These are phyloP conservation scores for Podaxis rugospora DNA, from an alignment of 768 basidiomycete genomes.

Conservation along the genomic window DNA sequence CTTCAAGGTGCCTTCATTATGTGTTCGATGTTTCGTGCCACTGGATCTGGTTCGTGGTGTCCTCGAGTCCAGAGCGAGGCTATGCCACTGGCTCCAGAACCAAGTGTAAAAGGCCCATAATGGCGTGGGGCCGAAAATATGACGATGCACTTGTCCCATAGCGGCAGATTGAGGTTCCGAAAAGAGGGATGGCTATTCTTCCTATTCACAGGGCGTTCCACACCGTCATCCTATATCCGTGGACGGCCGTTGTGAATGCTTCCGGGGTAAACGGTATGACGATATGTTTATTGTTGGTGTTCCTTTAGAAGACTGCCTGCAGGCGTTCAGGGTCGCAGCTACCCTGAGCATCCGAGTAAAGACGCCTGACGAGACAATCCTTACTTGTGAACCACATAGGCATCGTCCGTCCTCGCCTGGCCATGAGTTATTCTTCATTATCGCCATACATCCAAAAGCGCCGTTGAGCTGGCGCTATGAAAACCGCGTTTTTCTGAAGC, in stretches of 20 bases:
- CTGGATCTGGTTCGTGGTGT: neutral
- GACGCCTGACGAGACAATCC: too few relatives aligned
- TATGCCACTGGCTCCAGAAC: neutral
- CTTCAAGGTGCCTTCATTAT: neutral
- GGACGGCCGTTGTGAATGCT: neutral
- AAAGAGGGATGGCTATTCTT: neutral
- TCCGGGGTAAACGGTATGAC: constrained; percentile 4
- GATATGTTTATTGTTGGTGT: neutral
- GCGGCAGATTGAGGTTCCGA: neutral
- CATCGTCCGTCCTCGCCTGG: too few relatives aligned
- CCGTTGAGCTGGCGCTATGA: too few relatives aligned
- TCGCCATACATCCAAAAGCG: too few relatives aligned
- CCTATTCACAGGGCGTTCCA: neutral
- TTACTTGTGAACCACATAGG: too few relatives aligned
- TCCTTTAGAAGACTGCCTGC: neutral
- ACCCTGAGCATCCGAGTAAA: neutral
- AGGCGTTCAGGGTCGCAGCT: neutral
- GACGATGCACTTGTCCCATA: neutral
- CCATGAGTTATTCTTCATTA: too few relatives aligned
- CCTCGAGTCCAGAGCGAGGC: neutral
- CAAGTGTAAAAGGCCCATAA: neutral
- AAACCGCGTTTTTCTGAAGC: too few relatives aligned
- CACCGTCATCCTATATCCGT: neutral
- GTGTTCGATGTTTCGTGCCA: too few relatives aligned
- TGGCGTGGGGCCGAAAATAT: neutral